Conservation (phyloP, 1,284 basidiomycete genomes). For the Leccinum pachyderme region DNA sequence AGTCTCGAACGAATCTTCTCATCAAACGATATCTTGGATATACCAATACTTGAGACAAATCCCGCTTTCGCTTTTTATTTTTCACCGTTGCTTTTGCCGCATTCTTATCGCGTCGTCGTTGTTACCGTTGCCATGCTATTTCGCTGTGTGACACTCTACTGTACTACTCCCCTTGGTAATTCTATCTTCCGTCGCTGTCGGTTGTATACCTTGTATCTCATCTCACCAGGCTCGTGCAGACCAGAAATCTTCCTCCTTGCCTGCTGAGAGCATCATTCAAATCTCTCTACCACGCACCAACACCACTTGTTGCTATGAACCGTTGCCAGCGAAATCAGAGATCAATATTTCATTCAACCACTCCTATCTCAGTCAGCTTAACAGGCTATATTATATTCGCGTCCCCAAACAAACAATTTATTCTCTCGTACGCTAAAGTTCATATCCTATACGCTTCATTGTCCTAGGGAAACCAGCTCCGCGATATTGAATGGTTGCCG, state of each 20-base stretch:
- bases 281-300: not conserved
- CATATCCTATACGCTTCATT: not conserved
- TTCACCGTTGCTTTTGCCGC: not conserved
- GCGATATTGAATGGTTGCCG: not conserved
- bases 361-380: too few relatives aligned
- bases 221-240: not conserved
- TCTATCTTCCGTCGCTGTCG: not conserved
- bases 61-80: not conserved
- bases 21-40: conserved; percentile 1
- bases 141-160: not conserved
- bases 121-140: not conserved
- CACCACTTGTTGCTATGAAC: not conserved
- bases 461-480: not conserved
- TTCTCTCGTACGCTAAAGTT: not conserved
- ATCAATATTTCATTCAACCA: not conserved
- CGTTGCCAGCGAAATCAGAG: not conserved
- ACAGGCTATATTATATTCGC: not conserved
- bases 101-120: not conserved
- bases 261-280: not conserved
- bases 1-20: not conserved
- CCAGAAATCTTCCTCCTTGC: not conserved
- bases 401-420: not conserved
- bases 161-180: not conserved
- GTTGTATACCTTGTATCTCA: not conserved
- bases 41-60: conserved; percentile 1